A percentile compares a stretch with the other conserved stretches of the same genome.
Conservation (phyloP, 2,329 filamentous ascomycete genomes). For the Fusarium sp. region DNA sequence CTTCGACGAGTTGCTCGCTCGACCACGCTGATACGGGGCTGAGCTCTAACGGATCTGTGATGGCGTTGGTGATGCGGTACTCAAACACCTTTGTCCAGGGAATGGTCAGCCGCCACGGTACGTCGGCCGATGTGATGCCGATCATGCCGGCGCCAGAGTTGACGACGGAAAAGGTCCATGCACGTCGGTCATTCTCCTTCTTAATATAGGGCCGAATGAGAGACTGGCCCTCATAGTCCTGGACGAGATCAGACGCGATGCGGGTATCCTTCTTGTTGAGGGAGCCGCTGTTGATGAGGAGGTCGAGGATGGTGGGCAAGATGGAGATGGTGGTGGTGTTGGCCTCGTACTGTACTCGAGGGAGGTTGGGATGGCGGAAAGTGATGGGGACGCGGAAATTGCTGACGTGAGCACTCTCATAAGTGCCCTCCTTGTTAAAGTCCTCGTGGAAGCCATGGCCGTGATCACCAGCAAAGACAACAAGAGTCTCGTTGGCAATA, state of each 20-base stretch:
- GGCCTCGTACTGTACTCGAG: slow-evolving; percentile 44
- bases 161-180: slow-evolving; percentile 50
- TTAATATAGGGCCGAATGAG: slow-evolving; percentile 45
- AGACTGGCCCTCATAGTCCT: slow-evolving; percentile 50
- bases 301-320: slow-evolving; percentile 49
- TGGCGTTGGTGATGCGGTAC: slow-evolving; percentile 46
- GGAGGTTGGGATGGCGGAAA: slow-evolving; percentile 47
- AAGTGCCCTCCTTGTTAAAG: slow-evolving; percentile 44
- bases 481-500: slow-evolving; percentile 49
- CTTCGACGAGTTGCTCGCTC: slow-evolving; percentile 31
- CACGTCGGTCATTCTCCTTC: slow-evolving; percentile 39
- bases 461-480: slow-evolving; percentile 49
- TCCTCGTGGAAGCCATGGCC: slow-evolving; percentile 50
- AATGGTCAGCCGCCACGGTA: slow-evolving; percentile 46
- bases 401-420: slow-evolving; percentile 46
- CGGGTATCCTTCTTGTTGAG: slow-evolving; percentile 40
- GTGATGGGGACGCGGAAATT: slow-evolving; percentile 48
- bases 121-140: slow-evolving; percentile 45
- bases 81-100: slow-evolving; percentile 46
- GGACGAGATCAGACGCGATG: slow-evolving; percentile 42
- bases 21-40: slow-evolving; percentile 42
- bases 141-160: slow-evolving; percentile 50
- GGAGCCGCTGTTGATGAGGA: slow-evolving; percentile 48
- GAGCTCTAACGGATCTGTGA: slow-evolving; percentile 44
- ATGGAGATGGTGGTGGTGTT: slow-evolving; percentile 48